A percentile compares a stretch with the other conserved stretches of the same genome.
phyloP scores from a whole-genome alignment of 2,329 filamentous ascomycete genomes.

The Colletotrichum echinochloae region DNA sequence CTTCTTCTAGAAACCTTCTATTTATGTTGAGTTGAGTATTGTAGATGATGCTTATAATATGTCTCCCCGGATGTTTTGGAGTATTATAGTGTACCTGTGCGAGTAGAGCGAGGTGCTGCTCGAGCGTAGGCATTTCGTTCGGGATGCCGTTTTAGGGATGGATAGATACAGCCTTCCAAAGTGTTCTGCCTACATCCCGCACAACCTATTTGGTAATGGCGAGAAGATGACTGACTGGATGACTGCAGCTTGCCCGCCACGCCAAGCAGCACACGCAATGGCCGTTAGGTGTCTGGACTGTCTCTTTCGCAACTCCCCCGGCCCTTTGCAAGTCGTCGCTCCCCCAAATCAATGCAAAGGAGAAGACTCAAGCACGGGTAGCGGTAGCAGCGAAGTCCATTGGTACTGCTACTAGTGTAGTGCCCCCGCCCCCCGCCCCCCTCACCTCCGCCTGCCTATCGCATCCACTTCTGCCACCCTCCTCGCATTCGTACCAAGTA shows the following conservation, averaged over 20 bases:
- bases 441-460: not conserved
- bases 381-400: not conserved
- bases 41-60: too few species aligned
- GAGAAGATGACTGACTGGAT: constrained; percentile 4
- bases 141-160: constrained; percentile 14
- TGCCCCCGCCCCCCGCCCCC: not conserved
- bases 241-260: not conserved
- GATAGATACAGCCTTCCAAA: not conserved
- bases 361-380: too few species aligned
- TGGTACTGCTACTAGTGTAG: not conserved
- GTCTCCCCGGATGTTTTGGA: too few species aligned
- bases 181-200: constrained; percentile 9
- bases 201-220: not conserved
- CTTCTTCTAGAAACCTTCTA: too few species aligned
- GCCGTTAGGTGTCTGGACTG: not conserved
- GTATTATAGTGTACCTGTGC: too few species aligned
- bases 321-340: not conserved
- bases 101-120: not conserved
- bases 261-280: not conserved
- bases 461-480: not conserved
- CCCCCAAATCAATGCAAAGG: too few species aligned
- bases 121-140: not conserved
- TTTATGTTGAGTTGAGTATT: too few species aligned
- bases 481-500: not conserved
- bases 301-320: not conserved